Base-by-base conservation (phyloP, 805 yeast species). In the Jamesozyma spencerorum region DNA sequence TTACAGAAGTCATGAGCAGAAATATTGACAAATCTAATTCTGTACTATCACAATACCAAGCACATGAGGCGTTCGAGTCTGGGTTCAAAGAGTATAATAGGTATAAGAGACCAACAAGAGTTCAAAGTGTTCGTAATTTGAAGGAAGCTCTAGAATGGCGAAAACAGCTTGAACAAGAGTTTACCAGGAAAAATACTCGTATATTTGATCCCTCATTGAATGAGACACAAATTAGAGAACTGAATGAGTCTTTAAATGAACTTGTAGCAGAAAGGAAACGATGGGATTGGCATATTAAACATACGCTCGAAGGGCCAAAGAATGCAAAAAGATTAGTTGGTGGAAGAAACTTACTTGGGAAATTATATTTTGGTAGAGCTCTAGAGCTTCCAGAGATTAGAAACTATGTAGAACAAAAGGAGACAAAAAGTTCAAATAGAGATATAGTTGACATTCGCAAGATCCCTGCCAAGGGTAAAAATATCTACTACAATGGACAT, bases 301-400 rank as follows among this genome's bases (percentile, higher is more conserved):
- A 74, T 8, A 47, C 45, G 18, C 63, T 0, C 24, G 48, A 40
- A 30, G 42, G 36, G 32, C 47, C 41, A 30, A 41, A 38, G 29
- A 42, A 4, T 15, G n/a, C 11, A 3, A 3, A 19, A 19, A 10
- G 27, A 20, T 4, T 37, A 18, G 29, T 46, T 7, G 46, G 50
- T 18, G 60, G 60, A 5, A 62, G 58, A 19, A 40, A 51, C 1
- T 55, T 73, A 1, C 65, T 71, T 31, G 86, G 86, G 0, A 77
- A 76, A 47, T 64, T 81, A 41, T 88, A 83, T 59, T 88, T 77
- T 61, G 97, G 97, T 0, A 62, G 95, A 37, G 95, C 95, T 0
- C 69, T 75, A 39, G 90, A 85, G 34, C 62, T 87, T 7, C 82
- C 86, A 0, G 95, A 84, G 46, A 88, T 82, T 6, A 64, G 69